Evolutionary conservation across 2,329 filamentous ascomycete species (phyloP), one percentile per base, ranked within the genome.

Genomic region (Sporothrix protearum): DNA sequence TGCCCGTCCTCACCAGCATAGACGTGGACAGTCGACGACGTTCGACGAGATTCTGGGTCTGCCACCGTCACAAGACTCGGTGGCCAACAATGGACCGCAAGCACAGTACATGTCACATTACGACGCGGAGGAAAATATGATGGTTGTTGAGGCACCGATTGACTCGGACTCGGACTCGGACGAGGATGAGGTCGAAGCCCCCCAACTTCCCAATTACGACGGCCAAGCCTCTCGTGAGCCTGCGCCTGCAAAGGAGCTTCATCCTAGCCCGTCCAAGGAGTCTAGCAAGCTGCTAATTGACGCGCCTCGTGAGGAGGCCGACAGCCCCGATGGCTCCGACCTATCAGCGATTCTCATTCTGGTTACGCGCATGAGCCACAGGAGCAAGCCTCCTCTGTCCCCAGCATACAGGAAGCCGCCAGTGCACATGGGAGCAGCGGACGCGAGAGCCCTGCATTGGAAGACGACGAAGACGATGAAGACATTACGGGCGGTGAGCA

Each of bases 111-210:
- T 16, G 12, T 45, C 66, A 0, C 30, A n/a, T 25, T 47, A 49
- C 25, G 64, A 42, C 19, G 30, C 30, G 49, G 70, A 55, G 64
- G 55, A 72, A 10, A 72, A 73, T 2, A 59, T 74, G 49, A 30
- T 75, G 49, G 72, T 75, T 10, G 69, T 75, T 19, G 73, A 70
- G 28, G 74, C 73, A n/a, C 74, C 74, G 2, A 67, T 72, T 1
- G 73, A 74, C 14, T 73, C 73, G 22, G 73, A 74, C 14, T 73
- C 73, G 22, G 73, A 72, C 2, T 64, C 72, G 0, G 73, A 69
- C 9, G 66, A 16, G 19, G 71, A 67, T 7, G 33, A 10, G 5
- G 59, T 53, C 8, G 22, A 22, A 9, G 49, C 49, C 19, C 22
- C 49, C 8, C 33, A 45, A 14, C 16, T 33, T 36, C 30, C 53